phyloP scores from a whole-genome alignment of 352 stramenopile genomes.

The Saprolegnia parasitica region DNA sequence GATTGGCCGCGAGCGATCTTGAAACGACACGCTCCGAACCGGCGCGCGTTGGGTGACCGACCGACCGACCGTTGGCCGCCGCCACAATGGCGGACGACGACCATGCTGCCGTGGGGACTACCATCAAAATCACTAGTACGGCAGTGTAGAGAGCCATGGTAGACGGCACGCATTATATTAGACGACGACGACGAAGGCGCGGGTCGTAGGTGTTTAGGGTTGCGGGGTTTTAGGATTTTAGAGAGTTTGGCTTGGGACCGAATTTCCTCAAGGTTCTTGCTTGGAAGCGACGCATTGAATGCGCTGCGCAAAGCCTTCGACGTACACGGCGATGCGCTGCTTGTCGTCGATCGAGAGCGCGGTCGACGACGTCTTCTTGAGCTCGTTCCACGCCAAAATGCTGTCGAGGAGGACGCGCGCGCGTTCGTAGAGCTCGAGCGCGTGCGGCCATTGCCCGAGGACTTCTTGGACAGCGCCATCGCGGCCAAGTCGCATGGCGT shows the following conservation, averaged over 20 bases:
- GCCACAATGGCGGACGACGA: too few relatives aligned
- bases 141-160: too few relatives aligned
- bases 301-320: not conserved
- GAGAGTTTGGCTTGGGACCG: too few relatives aligned
- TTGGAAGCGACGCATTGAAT: not conserved
- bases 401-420: constrained; percentile 15
- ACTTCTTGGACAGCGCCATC: constrained; percentile 67
- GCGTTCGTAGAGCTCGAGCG: constrained; percentile 7
- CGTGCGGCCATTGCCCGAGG: constrained; percentile 42
- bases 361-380: not conserved
- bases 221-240: too few relatives aligned
- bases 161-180: too few relatives aligned
- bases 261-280: not conserved
- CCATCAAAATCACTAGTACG: too few relatives aligned
- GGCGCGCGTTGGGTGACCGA: too few relatives aligned
- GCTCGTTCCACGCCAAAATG: constrained; percentile 4
- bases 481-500: constrained; percentile 56
- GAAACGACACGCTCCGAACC: not conserved
- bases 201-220: too few relatives aligned
- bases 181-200: too few relatives aligned
- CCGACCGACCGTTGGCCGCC: too few relatives aligned
- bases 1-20: not conserved
- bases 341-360: not conserved
- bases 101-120: too few relatives aligned
- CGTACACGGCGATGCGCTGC: not conserved